Evolutionary conservation across 169 alveolate genomes (phyloP), one percentile per base, ranked within the genome.

Genomic region (Cryptosporidium canis): DNA sequence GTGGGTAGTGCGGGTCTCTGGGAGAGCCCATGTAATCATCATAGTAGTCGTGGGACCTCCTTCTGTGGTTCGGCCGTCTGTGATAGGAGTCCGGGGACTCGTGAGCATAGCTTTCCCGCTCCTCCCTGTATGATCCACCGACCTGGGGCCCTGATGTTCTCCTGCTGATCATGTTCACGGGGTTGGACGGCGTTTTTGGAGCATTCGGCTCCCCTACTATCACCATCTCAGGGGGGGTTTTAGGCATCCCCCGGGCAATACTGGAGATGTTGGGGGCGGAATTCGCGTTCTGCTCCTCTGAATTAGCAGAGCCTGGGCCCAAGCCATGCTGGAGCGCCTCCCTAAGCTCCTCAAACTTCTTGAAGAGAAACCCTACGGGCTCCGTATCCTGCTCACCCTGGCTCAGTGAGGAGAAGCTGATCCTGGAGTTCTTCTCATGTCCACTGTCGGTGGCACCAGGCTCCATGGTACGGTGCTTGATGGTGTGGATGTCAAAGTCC

Each of bases 241-340:
- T 44, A 43, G 47, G 83, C n/a, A 21, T 16, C 7, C 41, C 31
- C 11, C 33, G 27, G 33, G 35, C n/a, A n/a, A 3, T 68, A 24
- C 5, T 48, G 7, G 14, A 27, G 21, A n/a, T 31, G 47, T 44
- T 43, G 18, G 43, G 66, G 29, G 8, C 18, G 47, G 63, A 47
- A 29, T 51, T 51, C 2, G n/a, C 14, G 9, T 68, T 44, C 27
- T 68, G 64, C 4, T 68, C 33, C 14, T 29, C 83, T 27, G 44
- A 21, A 7, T 66, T 68, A n/a, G 24, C 47, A 27, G 44, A 45
- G 1, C 12, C 47, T 27, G 83, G 83, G 11, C 35, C 87, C 29
- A 77, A 29, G 1, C 55, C 87, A 77, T 77, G 87, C 24, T 77
- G 68, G 58, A 77, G 66, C n/a, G 87, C 87, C 39, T 77, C 87